A percentile compares a stretch with the other conserved stretches of the same genome.
phyloP scores from a whole-genome alignment of 345 rosid genomes.

The Pseudoturritis turrita region DNA sequence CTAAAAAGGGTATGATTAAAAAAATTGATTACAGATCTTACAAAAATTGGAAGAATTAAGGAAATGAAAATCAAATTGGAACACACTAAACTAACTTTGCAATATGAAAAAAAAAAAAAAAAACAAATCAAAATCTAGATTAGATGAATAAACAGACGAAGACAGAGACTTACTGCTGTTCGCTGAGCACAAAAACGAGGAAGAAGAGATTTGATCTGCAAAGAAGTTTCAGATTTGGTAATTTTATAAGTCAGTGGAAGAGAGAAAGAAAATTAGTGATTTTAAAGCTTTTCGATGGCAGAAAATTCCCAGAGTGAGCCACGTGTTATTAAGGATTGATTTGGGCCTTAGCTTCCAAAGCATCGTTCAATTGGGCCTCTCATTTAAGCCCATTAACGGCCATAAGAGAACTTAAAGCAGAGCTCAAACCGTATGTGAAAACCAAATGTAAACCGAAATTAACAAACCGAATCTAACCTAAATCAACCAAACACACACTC shows the following conservation, averaged over 20 bases:
- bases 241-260: not conserved
- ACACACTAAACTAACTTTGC: not conserved
- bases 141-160: not conserved
- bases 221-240: not conserved
- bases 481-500: too few species aligned
- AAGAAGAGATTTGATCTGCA: not conserved
- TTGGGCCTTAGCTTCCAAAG: not conserved
- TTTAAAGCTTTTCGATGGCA: not conserved
- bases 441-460: too few species aligned
- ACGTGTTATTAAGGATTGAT: not conserved
- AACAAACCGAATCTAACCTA: too few species aligned
- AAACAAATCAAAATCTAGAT: not conserved
- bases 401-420: too few species aligned
- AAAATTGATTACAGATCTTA: conserved; percentile 4
- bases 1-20: not conserved
- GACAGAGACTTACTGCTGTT: not conserved
- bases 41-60: not conserved
- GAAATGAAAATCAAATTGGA: not conserved
- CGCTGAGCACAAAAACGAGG: not conserved
- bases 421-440: too few species aligned
- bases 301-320: not conserved
- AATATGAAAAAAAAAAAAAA: not conserved
- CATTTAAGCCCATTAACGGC: not conserved
- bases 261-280: not conserved
- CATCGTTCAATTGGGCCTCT: not conserved